Evolutionary conservation across 2,329 filamentous ascomycete species (phyloP).

Genomic region (Penicillium palitans): DNA sequence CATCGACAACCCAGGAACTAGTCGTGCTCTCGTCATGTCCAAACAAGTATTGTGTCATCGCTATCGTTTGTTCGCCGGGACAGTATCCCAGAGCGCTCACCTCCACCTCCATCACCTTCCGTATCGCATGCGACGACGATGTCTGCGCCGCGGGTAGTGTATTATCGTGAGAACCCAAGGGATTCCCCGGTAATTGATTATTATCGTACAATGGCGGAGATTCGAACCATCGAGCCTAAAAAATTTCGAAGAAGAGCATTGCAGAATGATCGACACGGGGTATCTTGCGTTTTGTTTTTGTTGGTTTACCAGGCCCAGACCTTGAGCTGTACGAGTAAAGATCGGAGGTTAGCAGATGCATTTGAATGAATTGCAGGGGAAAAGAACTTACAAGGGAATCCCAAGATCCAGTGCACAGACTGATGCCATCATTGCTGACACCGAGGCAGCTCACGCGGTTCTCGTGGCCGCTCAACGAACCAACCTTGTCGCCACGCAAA

Average conservation of each 20-base stretch:
- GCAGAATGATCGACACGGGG: slow-evolving; percentile 38
- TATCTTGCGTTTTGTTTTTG: slow-evolving; percentile 35
- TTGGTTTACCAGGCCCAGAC: slow-evolving; percentile 74
- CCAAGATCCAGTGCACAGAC: slow-evolving; percentile 98
- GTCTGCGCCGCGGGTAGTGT: slow-evolving; percentile 27
- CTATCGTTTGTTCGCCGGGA: slow-evolving; percentile 29
- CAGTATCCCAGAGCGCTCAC: slow-evolving; percentile 18
- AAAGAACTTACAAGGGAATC: slow-evolving; percentile 81
- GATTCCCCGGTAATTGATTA: slow-evolving; percentile 39
- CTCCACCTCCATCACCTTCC: slow-evolving; percentile 25
- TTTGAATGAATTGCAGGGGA: not conserved
- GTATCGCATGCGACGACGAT: slow-evolving; percentile 26
- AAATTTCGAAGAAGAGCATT: slow-evolving; percentile 40
- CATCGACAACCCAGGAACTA: slow-evolving; percentile 11
- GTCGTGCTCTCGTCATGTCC: slow-evolving; percentile 24
- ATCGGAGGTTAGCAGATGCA: slow-evolving; percentile 8
- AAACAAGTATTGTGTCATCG: slow-evolving; percentile 27
- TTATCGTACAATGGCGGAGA: slow-evolving; percentile 48
- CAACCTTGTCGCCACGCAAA: slow-evolving; percentile 93
- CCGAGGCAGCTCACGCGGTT: slow-evolving; percentile 98
- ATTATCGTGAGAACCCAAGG: slow-evolving; percentile 32
- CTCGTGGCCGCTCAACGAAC: slow-evolving; percentile 93
- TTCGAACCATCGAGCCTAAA: slow-evolving; percentile 35
- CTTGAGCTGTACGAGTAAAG: slow-evolving; percentile 63
- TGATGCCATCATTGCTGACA: slow-evolving; percentile 98